Conservation (phyloP, 2,329 filamentous ascomycete genomes). For the Pezicula neosporulosa region DNA sequence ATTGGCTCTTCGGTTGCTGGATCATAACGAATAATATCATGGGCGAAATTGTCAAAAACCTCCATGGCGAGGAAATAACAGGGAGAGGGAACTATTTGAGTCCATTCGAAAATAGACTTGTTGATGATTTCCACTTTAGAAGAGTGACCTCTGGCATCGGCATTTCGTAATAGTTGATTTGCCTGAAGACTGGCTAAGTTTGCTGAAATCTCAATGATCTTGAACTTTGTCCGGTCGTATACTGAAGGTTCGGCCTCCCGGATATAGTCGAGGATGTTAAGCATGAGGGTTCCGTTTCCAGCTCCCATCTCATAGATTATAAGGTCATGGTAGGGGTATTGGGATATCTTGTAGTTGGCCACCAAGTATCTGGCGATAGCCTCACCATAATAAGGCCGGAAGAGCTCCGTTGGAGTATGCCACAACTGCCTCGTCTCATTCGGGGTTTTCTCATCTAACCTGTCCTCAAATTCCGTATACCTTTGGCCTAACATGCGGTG, state of each 20-base stretch:
- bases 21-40: slow-evolving; percentile 92
- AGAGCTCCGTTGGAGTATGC: slow-evolving; percentile 98
- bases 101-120: slow-evolving; percentile 92
- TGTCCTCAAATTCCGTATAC: slow-evolving; percentile 88
- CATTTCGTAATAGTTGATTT: slow-evolving; percentile 62
- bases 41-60: slow-evolving; percentile 97
- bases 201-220: slow-evolving; percentile 92
- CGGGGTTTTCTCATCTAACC: slow-evolving; percentile 66
- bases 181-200: slow-evolving; percentile 76
- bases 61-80: slow-evolving; percentile 98
- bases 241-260: slow-evolving; percentile 85
- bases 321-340: slow-evolving; percentile 93
- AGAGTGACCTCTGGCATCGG: slow-evolving; percentile 70
- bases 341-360: slow-evolving; percentile 90
- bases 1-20: slow-evolving; percentile 74
- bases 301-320: slow-evolving; percentile 99
- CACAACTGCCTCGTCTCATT: slow-evolving; percentile 83
- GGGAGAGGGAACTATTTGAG: slow-evolving; percentile 79
- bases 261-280: slow-evolving; percentile 97
- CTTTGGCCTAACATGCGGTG: slow-evolving; percentile 70
- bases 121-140: slow-evolving; percentile 94
- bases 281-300: slow-evolving; percentile 95
- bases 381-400: slow-evolving; percentile 94
- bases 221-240: slow-evolving; percentile 89
- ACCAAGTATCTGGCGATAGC: slow-evolving; percentile 95